Evolutionary conservation across 1,284 basidiomycete genomes (phyloP), one percentile per base, ranked within the genome.

Genomic region (Naganishia liquefaciens): DNA sequence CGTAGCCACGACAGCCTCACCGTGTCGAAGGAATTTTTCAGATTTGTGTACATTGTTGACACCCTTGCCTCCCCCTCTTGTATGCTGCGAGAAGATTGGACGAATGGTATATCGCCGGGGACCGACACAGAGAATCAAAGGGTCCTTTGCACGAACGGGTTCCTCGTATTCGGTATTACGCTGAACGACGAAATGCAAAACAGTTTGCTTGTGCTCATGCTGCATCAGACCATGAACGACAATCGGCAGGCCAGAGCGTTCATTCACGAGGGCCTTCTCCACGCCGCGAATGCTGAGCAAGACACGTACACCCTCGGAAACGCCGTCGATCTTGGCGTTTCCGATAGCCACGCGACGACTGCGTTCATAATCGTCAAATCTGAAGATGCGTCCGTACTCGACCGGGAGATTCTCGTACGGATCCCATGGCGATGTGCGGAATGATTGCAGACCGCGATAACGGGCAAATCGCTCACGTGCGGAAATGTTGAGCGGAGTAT

Each of bases 21-120:
- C 89, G 71, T 90, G 91, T 44, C 89, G 86, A 28, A 99, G 81
- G 80, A 88, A 99, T n/a, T 90, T 85, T 78, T 98, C 93, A 66
- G 91, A 96, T 75, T 97, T 99, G 84, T 99, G 94, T 1, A 96
- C 93, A 71, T 98, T 97, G 82, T 99, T 99, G 46, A 87, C 82
- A 9, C 93, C 92, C 74, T 89, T 91, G 6, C 89, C 90, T 9
- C 93, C 91, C 11, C 92, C 92, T 23, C 88, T 86, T 4, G 89
- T 88, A 73, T 94, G 93, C 73, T 97, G 93, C 69, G 91, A 94
- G 80, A 91, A 98, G 43, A 96, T 81, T 0, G 96, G 95, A 65
- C 88, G 89, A 53, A 95, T 87, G 13, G 82, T 82, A 71, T 95
- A 84, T 51, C 93, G 86, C 49, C 94, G 85, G 15, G 93, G 90